phyloP scores from a whole-genome alignment of 2,329 filamentous ascomycete genomes.

The Dactylellina haptotyla region DNA sequence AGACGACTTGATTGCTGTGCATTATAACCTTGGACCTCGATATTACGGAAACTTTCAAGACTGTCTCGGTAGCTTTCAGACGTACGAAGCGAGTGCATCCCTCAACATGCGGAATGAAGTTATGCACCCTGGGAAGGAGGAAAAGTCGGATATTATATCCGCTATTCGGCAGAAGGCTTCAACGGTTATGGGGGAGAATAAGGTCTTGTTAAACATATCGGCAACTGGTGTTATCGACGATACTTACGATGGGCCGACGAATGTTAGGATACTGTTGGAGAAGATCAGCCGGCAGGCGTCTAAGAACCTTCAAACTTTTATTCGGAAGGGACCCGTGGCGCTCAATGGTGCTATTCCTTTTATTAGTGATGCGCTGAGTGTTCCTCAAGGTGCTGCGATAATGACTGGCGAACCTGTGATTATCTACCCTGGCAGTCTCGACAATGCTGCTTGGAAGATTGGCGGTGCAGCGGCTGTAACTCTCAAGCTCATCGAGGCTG shows the following conservation, averaged over 20 bases:
- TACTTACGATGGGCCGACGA: constrained; percentile 73
- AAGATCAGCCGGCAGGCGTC: constrained; percentile 71
- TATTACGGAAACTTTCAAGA: constrained; percentile 98
- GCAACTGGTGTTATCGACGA: constrained; percentile 82
- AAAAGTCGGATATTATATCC: constrained; percentile 87
- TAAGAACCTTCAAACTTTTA: constrained; percentile 56
- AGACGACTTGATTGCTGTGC: constrained; percentile 90
- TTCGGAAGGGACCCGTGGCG: constrained; percentile 68
- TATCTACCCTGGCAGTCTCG: constrained; percentile 81
- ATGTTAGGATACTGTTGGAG: constrained; percentile 64
- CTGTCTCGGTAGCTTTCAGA: constrained; percentile 93
- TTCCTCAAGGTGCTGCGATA: constrained; percentile 81
- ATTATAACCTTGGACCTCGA: constrained; percentile 85
- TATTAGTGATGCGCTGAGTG: constrained; percentile 86
- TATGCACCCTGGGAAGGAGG: constrained; percentile 86
- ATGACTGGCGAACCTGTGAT: constrained; percentile 86
- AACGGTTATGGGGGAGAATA: constrained; percentile 80
- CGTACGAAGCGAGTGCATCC: constrained; percentile 90
- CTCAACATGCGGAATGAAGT: constrained; percentile 91
- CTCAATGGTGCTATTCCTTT: constrained; percentile 89
- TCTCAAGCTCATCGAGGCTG: constrained; percentile 82
- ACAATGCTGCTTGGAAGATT: constrained; percentile 90
- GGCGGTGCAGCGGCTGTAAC: constrained; percentile 90
- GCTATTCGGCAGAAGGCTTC: constrained; percentile 89
- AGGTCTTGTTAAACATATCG: constrained; percentile 83